Base-by-base conservation (phyloP, 2,329 filamentous ascomycete genomes). In the Venturia oleaginea region DNA sequence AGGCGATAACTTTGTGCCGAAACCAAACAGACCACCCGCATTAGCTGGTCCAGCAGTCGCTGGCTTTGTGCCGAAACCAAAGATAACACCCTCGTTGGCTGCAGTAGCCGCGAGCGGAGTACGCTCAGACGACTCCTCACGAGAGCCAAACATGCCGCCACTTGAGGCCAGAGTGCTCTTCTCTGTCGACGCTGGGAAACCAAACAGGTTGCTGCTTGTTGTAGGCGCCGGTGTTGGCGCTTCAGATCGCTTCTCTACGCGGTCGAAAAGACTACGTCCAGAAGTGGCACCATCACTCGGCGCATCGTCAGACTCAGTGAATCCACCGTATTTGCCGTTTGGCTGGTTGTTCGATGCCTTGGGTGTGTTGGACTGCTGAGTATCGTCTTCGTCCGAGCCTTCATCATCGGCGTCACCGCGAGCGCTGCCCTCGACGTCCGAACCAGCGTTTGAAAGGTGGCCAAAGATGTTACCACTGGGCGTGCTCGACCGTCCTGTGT, bases 331-430 rank as follows among this genome's bases (percentile, higher is more conserved):
- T 30, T 37, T 38, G 24, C 59, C 34, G 24, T 43, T 43, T n/a
- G 51, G 17, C 30, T 57, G 51, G 27, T 40, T 60, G 19, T 43
- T 42, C 11, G 59, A 19, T 24, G 37, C 15, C 59, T 60, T 60
- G 13, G 37, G 27, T 11, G 27, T 40, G 34, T 5, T 60, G 15
- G 59, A 2, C 19, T 60, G 34, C 37, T 60, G 37, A 27, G 34
- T 63, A 59, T 66, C 67, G 8, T 69, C 70, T 32, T 70, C 69
- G 24, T 67, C 69, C 40, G 70, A 71, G 3, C 69, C 70, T 24
- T 71, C 69, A 61, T 73, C 70, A 17, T 69, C 71, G 42, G 70
- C 70, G 57, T 72, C 70, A 55, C 69, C 68, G 54, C 68, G 63
- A 11, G 72, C 69, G 4, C 59, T 60, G n/a, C 59, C 59, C 22